Percentiles rank a stretch among this genome's conserved stretches.
phyloP scores from a whole-genome alignment of 768 basidiomycete species.

The Boletus coccyginus region DNA sequence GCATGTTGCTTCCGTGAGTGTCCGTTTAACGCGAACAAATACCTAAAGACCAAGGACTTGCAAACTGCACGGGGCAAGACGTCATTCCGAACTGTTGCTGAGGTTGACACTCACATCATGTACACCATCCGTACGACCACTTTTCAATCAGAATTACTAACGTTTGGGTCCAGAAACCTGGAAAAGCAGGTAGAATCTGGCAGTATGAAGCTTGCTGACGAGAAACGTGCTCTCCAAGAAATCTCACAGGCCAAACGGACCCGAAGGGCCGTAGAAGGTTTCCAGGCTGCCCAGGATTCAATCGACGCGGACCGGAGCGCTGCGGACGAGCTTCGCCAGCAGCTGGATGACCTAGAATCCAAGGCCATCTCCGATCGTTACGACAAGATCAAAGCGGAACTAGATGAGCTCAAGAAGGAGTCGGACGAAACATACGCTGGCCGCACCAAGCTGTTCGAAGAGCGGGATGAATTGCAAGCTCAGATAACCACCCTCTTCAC shows the following conservation, averaged over 20 bases:
- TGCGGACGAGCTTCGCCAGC: slow-evolving; percentile 76
- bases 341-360: slow-evolving; percentile 88
- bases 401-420: slow-evolving; percentile 84
- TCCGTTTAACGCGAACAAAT: slow-evolving; percentile 2
- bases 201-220: slow-evolving; percentile 86
- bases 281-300: slow-evolving; percentile 72
- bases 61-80: slow-evolving; percentile 77
- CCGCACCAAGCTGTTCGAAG: slow-evolving; percentile 80
- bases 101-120: slow-evolving; percentile 87
- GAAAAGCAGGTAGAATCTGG: slow-evolving; percentile 94
- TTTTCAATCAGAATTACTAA: slow-evolving; percentile 1
- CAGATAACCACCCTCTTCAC: slow-evolving; percentile 69
- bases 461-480: slow-evolving; percentile 71
- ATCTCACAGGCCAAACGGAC: slow-evolving; percentile 71
- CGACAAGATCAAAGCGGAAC: slow-evolving; percentile 77
- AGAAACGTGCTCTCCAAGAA: slow-evolving; percentile 90
- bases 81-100: slow-evolving; percentile 75
- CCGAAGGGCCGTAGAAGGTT: slow-evolving; percentile 74
- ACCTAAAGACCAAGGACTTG: slow-evolving; percentile 74
- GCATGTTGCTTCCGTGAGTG: neutral
- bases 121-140: slow-evolving; percentile 36
- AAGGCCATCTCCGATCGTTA: slow-evolving; percentile 80
- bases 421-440: slow-evolving; percentile 80
- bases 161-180: slow-evolving; percentile 51
- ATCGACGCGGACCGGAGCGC: slow-evolving; percentile 76